Evolutionary conservation across 176 grass and related monocot species (phyloP), one percentile per base, ranked within the genome.

Genomic region (Musa itinerans): DNA sequence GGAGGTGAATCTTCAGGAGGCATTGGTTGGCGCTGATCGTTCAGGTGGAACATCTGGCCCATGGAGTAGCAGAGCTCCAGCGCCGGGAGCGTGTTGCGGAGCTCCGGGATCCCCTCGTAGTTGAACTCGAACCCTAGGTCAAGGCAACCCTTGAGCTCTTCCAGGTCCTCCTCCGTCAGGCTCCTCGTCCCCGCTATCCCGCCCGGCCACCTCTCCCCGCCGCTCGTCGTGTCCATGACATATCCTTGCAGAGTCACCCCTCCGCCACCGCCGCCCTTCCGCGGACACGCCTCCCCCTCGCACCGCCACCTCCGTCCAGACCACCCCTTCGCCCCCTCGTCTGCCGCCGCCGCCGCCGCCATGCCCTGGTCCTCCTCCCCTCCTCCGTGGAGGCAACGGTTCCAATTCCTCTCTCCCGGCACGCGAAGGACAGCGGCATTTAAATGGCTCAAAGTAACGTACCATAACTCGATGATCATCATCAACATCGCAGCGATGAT

Each of bases 61-160:
- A 75, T 75, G 54, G 73, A 75, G 73, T 75, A 75, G 73, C 73
- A 75, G 73, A 75, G 73, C 54, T 75, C 54, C 26, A 75, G 73
- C 8, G 73, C 73, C 73, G 73, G 73, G 19, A 75, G 54, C 25
- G 73, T 75, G 24, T n/a, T 48, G 52, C 73, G n/a, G 8, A 75
- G 73, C 73, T 75, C 54, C 2, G 73, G 73, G 54, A 75, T 75
- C 73, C 48, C 73, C 2, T 75, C 73, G 54, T 59, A 75, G 73
- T 1, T 75, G 73, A 75, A 75, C 73, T 25, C 73, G 55, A 75
- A 75, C 25, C 73, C 73, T 14, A 75, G 27, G 73, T 75, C 73
- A 16, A 75, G 53, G 54, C 73, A 75, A 3, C 73, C 73, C 26
- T 59, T 75, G 54, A 75, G 73, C 52, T 75, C 73, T 54, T 59